Base-by-base conservation (phyloP, 1,284 basidiomycete species). In the Cryptococcus neoformans region DNA sequence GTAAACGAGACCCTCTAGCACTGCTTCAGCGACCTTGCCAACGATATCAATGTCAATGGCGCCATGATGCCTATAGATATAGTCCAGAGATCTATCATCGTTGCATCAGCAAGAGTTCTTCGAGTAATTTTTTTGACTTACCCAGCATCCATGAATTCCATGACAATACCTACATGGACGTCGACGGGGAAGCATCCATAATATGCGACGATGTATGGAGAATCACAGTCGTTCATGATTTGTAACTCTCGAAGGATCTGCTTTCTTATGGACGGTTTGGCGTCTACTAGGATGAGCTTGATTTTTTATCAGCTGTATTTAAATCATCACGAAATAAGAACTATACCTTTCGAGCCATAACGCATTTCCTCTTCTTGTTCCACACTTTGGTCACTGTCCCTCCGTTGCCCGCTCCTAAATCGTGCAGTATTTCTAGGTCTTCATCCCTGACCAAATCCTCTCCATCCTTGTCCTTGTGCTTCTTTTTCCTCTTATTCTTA, bases 121-220 rank as follows among this genome's bases (percentile, higher is more conserved):
- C 21, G 36, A 46, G 11, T 44, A 1, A 34, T 14, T 35, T 28
- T 28, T 28, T 3, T 28, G 21, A 62, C 79, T 60, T 56, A 81
- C 79, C 80, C 79, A 54, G 80, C 79, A 63, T 99, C 92, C 93
- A 94, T 94, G 76, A 82, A 91, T 73, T 99, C 95, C 88, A 99
- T 98, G 78, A 94, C 98, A 64, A 99, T 94, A 77, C 93, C 97
- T 70, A 99, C 95, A 68, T 98, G 96, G 10, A 95, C 93, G 72
- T 99, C 95, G 10, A 87, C 86, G 45, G 97, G 82, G 80, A 92
- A 99, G 35, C 96, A 95, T 60, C 96, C 95, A 72, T 90, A 97
- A 80, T 95, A 98, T 2, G 89, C 92, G 66, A 99, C 89, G 72
- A 99, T 99, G 79, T 92, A 91, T 28, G 84, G 84, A 3, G 91